phyloP scores from a whole-genome alignment of 2,329 filamentous ascomycete genomes.

The Verticillium alfalfae region DNA sequence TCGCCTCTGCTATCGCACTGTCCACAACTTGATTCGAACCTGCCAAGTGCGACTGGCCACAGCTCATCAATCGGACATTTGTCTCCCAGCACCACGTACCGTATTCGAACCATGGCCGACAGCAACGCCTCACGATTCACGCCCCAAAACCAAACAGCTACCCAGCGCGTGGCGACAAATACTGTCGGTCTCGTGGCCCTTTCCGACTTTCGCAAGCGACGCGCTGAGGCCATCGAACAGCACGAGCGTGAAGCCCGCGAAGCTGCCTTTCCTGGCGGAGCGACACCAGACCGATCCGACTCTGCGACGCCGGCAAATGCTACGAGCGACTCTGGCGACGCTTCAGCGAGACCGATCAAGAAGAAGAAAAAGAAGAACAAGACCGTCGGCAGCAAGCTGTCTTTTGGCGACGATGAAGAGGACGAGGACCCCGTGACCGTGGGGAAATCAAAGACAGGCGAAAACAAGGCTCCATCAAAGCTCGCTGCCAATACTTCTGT shows the following conservation, averaged over 20 bases:
- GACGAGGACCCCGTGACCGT: constrained; percentile 38
- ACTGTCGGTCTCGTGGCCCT: constrained; percentile 89
- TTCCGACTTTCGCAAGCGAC: constrained; percentile 91
- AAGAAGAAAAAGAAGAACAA: constrained; percentile 44
- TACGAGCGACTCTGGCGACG: constrained; percentile 24
- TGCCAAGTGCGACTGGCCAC: neutral
- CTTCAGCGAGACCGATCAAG: constrained; percentile 23
- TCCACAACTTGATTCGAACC: neutral
- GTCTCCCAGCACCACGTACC: no score
- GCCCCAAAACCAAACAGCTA: constrained; percentile 67
- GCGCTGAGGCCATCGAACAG: constrained; percentile 87
- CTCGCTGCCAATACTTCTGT: constrained; percentile 59
- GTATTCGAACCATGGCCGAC: constrained; percentile 31
- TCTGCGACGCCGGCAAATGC: constrained; percentile 40
- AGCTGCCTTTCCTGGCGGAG: constrained; percentile 38
- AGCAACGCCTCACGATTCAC: constrained; percentile 58
- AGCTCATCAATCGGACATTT: no score
- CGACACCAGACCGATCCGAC: constrained; percentile 42
- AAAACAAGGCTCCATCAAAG: constrained; percentile 31
- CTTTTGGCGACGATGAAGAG: constrained; percentile 67
- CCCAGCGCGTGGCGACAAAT: constrained; percentile 76
- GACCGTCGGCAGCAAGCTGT: constrained; percentile 43
- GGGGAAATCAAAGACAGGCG: constrained; percentile 13
- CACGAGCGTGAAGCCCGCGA: constrained; percentile 78
- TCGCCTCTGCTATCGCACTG: neutral